These are phyloP conservation scores for Tephrocybe sp. DNA, from an alignment of 768 basidiomycete species.

Conservation along the genomic window DNA sequence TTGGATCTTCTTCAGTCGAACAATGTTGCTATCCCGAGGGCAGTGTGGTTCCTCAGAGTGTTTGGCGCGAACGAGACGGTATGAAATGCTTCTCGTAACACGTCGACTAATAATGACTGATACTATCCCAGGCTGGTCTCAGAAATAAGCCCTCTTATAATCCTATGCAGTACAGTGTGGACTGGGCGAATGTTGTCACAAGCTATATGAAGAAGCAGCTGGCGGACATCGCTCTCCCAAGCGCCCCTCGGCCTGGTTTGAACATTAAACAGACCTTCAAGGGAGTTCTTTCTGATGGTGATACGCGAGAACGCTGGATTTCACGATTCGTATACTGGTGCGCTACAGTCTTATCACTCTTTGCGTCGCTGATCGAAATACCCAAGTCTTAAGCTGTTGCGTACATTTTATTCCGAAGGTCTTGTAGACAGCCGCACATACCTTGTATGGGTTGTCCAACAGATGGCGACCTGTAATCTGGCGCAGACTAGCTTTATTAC, in stretches of 20 bases:
- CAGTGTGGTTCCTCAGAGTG: conserved; percentile 86
- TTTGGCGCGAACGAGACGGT: conserved; percentile 89
- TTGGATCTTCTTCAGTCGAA: conserved; percentile 77
- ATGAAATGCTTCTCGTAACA: conserved; percentile 14
- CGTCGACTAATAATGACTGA: conserved; percentile 2
- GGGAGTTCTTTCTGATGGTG: conserved; percentile 71
- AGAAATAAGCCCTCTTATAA: conserved; percentile 80
- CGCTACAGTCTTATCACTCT: conserved; percentile 11
- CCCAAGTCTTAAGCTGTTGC: conserved; percentile 64
- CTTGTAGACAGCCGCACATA: conserved; percentile 79
- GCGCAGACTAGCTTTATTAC: conserved; percentile 80
- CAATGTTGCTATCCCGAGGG: conserved; percentile 76
- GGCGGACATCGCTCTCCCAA: conserved; percentile 75
- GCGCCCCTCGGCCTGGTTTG: conserved; percentile 70
- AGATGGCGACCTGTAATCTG: conserved; percentile 75
- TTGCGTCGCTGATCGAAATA: conserved; percentile 1
- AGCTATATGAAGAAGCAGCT: conserved; percentile 84
- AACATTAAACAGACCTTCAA: conserved; percentile 87
- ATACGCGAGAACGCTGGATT: conserved; percentile 74
- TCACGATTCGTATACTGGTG: conserved; percentile 81
- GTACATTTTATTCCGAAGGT: conserved; percentile 78
- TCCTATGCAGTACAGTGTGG: conserved; percentile 79
- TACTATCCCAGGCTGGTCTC: conserved; percentile 51
- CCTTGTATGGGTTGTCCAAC: conserved; percentile 76
- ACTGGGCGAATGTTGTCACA: conserved; percentile 83